phyloP scores from a whole-genome alignment of 805 yeast genomes.

The Metschnikowia borealis region DNA sequence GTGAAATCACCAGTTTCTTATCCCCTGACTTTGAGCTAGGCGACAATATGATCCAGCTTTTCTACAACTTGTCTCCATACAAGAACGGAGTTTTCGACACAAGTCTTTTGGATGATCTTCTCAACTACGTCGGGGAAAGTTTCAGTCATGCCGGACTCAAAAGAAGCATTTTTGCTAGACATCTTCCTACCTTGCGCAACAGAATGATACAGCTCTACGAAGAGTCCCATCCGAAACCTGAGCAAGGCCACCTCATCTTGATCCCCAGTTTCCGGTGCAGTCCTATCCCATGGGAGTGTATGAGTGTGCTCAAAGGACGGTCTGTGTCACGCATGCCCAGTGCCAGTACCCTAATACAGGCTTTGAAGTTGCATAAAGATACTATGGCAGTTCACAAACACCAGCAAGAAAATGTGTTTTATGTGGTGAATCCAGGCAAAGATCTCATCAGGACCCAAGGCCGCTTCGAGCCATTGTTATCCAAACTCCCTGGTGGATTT shows the following conservation, averaged over 20 bases:
- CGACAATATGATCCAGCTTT: slow-evolving; percentile 15
- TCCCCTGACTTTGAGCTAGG: slow-evolving; percentile 15
- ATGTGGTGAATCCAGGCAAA: slow-evolving; percentile 76
- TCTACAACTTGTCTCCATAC: slow-evolving; percentile 14
- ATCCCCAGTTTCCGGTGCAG: slow-evolving; percentile 64
- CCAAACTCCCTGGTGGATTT: slow-evolving; percentile 39
- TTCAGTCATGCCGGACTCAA: not conserved
- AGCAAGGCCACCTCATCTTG: slow-evolving; percentile 56
- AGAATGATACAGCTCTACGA: not conserved
- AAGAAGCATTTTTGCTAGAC: not conserved
- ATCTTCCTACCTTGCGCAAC: not conserved
- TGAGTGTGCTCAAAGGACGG: slow-evolving; percentile 48
- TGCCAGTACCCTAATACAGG: slow-evolving; percentile 34
- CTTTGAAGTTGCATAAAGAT: slow-evolving; percentile 22
- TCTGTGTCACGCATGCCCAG: slow-evolving; percentile 81
- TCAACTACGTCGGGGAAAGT: slow-evolving; percentile 3
- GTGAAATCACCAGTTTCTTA: slow-evolving; percentile 10
- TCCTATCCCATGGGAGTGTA: slow-evolving; percentile 88
- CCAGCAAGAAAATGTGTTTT: slow-evolving; percentile 27
- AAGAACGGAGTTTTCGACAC: slow-evolving; percentile 2
- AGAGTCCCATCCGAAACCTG: not conserved
- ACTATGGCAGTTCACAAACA: slow-evolving; percentile 4
- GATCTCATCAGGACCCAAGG: slow-evolving; percentile 69
- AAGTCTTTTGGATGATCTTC: slow-evolving; percentile 10
- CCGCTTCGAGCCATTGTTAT: slow-evolving; percentile 46